These are phyloP conservation scores for Craspedostauros australis DNA, from an alignment of 108 stramenopile species.

Conservation along the genomic window DNA sequence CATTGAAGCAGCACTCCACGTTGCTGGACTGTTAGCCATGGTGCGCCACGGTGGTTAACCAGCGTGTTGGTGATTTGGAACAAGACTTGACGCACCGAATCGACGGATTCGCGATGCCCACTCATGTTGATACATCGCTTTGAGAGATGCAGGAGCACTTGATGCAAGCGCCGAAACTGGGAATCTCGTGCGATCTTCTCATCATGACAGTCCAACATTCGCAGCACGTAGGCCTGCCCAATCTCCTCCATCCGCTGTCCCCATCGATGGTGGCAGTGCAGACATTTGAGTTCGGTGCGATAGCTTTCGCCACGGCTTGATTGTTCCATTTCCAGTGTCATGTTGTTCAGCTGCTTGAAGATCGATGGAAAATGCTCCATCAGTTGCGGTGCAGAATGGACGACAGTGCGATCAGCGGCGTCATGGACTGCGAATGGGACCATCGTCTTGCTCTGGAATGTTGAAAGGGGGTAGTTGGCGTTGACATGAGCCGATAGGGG, in stretches of 20 bases:
- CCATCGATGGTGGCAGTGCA: constrained; percentile 37
- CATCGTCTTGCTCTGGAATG: constrained; percentile 36
- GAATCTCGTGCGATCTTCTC: constrained; percentile 6
- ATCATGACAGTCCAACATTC: constrained; percentile 30
- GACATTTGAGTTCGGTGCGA: constrained; percentile 44
- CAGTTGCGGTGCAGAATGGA: constrained; percentile 39
- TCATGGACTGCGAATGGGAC: constrained; percentile 40
- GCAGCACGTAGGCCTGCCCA: constrained; percentile 42
- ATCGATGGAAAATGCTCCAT: constrained; percentile 17
- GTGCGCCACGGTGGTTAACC: constrained; percentile 22
- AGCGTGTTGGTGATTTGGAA: constrained; percentile 10
- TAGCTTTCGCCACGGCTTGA: constrained; percentile 26
- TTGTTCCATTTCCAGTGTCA: constrained; percentile 27
- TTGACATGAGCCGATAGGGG: constrained; percentile 56
- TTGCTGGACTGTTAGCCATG: constrained; percentile 16
- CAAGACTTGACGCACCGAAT: constrained; percentile 7
- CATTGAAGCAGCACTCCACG: constrained; percentile 13
- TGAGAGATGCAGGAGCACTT: no score
- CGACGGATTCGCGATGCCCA: neutral
- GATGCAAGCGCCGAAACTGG: constrained; percentile 2
- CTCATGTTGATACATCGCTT: no score
- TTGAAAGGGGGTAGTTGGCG: constrained; percentile 33
- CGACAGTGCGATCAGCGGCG: constrained; percentile 11
- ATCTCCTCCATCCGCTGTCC: constrained; percentile 51
- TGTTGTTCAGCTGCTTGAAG: constrained; percentile 22